Conservation (phyloP, 768 basidiomycete species). For the Panaeolus cyanescens region DNA sequence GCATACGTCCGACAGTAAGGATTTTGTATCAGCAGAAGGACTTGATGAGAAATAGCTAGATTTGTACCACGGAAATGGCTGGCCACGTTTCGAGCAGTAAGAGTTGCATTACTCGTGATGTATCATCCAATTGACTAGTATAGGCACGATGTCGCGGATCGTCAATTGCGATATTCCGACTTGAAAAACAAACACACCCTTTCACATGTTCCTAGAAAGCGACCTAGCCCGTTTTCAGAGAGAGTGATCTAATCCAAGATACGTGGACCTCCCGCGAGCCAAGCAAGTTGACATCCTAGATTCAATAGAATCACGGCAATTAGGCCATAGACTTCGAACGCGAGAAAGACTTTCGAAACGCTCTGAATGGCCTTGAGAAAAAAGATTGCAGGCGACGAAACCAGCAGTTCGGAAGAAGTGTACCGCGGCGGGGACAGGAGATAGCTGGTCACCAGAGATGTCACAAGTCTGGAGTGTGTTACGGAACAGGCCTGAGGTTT, state of each 20-base stretch:
- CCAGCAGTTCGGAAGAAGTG: not conserved
- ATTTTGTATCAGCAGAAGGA: not conserved
- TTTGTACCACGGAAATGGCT: not conserved
- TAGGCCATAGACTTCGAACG: not conserved
- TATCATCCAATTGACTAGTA: not conserved
- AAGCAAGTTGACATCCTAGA: not conserved
- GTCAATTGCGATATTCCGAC: not conserved
- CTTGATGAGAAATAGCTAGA: not conserved
- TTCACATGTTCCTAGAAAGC: not conserved
- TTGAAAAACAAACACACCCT: not conserved
- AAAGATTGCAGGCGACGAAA: not conserved
- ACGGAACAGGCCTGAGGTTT: not conserved
- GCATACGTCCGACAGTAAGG: not conserved
- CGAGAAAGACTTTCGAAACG: not conserved
- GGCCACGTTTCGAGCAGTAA: not conserved
- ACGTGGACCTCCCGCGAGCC: not conserved
- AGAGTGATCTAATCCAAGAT: not conserved
- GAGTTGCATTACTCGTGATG: not conserved
- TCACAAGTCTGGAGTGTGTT: not conserved
- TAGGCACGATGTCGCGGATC: not conserved
- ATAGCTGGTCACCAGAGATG: not conserved
- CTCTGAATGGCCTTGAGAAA: not conserved
- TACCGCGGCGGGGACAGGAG: conserved; percentile 3
- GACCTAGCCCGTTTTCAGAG: not conserved
- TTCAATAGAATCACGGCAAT: not conserved